Base-by-base conservation (phyloP, 2,329 filamentous ascomycete species). In the Cytospora mali region DNA sequence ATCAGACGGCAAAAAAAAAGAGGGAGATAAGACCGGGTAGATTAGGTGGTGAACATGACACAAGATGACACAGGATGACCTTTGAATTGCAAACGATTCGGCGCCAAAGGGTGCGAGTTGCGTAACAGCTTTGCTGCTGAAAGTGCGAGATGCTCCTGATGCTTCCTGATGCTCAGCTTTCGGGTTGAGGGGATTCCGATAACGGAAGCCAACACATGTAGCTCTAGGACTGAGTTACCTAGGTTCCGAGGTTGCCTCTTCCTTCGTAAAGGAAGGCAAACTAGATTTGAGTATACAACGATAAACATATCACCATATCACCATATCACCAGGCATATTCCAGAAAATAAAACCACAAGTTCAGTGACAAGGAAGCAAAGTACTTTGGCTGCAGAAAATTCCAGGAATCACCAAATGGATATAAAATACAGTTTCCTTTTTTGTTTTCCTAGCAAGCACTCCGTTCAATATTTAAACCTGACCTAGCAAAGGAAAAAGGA, bases 341-440 rank as follows among this genome's bases (percentile, higher is more conserved):
- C 0, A 18, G 2, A 27, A 9, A n/a, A 9, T 11, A 13, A 46
- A 11, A 51, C 16, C 1, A 23, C 3, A 7, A 13, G 23, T 28
- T 51, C 16, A 62, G 52, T 46, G n/a, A 27, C 54, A 48, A 25
- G n/a, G 9, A 48, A 42, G 31, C 27, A 42, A n/a, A 29, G n/a
- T 35, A 51, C 56, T 58, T 50, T 25, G 55, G 33, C 35, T 57
- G 35, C 53, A 58, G n/a, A n/a, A 59, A 54, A 58, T 57, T 53
- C 53, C 39, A 46, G 28, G 54, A 55, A 64, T 60, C 57, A 54
- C 25, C 27, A 58, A 50, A 54, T 58, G 59, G 62, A 64, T 62
- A 55, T 62, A 58, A 58, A 39, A 31, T 54, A 64, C 50, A 58
- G 33, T 46, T 35, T 35, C 48, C 49, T 51, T 27, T 29, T 28